Conservation (phyloP, 257 asterid genomes). For the Rubia yunnanensis region DNA sequence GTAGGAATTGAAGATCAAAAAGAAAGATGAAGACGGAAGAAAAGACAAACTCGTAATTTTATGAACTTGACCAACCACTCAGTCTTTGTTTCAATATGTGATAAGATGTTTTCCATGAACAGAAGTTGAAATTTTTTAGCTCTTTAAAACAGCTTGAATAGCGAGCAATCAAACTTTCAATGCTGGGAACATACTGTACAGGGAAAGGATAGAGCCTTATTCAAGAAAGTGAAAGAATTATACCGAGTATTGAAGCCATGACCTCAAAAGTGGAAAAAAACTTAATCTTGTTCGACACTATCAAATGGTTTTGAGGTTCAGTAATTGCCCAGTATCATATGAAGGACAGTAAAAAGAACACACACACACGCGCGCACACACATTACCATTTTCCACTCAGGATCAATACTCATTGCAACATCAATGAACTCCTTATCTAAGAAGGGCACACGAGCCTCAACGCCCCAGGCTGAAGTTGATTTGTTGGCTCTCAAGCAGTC, state of each 20-base stretch:
- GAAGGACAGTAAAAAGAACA: neutral
- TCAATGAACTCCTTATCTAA: conserved; percentile 88
- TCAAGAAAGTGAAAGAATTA: neutral
- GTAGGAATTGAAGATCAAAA: neutral
- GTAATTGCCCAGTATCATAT: neutral
- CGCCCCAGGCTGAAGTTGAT: conserved; percentile 98
- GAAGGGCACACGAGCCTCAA: conserved; percentile 99
- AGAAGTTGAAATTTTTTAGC: neutral
- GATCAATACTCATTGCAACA: conserved; percentile 86
- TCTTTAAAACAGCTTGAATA: no score
- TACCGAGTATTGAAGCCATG: neutral
- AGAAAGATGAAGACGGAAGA: neutral
- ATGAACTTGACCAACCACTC: no score
- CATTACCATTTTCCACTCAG: conserved; percentile 89
- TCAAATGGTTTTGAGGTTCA: neutral
- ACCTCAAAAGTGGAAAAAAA: neutral
- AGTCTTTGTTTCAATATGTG: no score
- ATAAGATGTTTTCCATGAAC: neutral
- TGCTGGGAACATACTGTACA: neutral
- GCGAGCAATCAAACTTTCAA: neutral
- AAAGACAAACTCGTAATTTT: neutral
- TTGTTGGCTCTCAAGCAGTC: conserved; percentile 97
- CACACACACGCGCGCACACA: neutral
- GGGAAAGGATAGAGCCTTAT: neutral
- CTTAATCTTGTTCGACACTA: no score